Base-by-base conservation (phyloP, 176 grass and related monocot species). In the Aegilops umbellulata region DNA sequence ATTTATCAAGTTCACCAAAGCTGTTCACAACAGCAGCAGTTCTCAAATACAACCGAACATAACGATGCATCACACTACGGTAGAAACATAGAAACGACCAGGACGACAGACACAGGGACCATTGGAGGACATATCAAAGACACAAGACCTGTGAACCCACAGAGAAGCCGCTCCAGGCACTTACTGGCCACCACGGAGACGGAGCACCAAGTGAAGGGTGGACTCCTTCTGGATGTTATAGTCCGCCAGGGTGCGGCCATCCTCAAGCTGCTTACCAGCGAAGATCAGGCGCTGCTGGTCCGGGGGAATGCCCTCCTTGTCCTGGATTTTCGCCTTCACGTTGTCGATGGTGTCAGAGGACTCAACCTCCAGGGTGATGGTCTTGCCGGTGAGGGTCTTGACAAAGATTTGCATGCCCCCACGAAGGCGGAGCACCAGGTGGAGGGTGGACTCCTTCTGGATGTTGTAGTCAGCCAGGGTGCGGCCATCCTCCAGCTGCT, bases 161-260 rank as follows among this genome's bases (percentile, higher is more conserved):
- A 26, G 2, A 83, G 17, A 74, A 83, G 36, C 79, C 23, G 25
- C 35, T 73, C 51, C 34, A 83, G 29, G 29, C 29, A 29, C 31
- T 32, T 32, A 32, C 31, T 32, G 31, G 31, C 34, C 34, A 35
- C 34, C 34, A 7, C 34, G 6, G 34, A 35, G 34, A 7, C 34
- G 34, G 34, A 35, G 34, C 6, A 95, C 94, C 14, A 95, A 72
- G 55, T 94, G 89, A 2, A 90, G 91, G 39, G 39, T 44, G 42
- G 42, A 44, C 42, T 94, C 92, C 92, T 94, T 89, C 49, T 94
- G 89, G 77, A 94, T 94, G 77, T 94, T 94, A 71, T 94, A 94
- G 71, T 94, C 93, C 0, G 93, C 90, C 0, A 94, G 60, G 26
- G 93, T 95, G 2, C 93, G 89, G 58, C 92, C 92, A 4, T 94